Evolutionary conservation across 2,329 filamentous ascomycete genomes (phyloP).

Genomic region (Cordyceps fumosorosea): DNA sequence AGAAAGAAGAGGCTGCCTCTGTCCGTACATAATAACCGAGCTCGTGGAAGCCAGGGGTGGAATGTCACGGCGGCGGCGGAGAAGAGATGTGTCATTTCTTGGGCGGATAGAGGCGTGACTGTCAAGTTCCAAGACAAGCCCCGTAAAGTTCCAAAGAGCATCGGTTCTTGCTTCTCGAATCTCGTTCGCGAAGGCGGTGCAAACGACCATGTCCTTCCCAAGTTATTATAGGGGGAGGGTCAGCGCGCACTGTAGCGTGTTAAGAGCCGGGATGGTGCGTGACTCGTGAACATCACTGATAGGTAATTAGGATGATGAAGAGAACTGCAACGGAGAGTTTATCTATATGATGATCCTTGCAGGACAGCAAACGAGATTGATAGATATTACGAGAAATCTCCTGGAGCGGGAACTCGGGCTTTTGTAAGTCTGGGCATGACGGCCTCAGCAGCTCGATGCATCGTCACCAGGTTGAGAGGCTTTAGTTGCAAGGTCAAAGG

Average conservation of each 20-base stretch:
- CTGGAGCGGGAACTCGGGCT: no score
- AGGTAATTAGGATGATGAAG: not conserved
- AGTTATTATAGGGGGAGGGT: not conserved
- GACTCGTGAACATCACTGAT: not conserved
- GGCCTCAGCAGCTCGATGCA: no score
- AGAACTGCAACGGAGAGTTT: not conserved
- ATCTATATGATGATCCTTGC: not conserved
- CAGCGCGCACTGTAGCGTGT: not conserved
- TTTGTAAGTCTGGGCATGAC: no score
- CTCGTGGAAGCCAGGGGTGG: not conserved
- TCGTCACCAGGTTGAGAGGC: no score
- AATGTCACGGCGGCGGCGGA: not conserved
- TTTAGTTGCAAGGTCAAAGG: no score
- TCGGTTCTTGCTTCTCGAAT: not conserved
- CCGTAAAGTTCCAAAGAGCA: not conserved
- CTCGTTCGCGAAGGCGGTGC: conserved; percentile 5
- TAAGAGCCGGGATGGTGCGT: not conserved
- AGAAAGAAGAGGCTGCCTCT: not conserved
- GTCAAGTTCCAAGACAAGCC: not conserved
- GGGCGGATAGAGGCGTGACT: not conserved
- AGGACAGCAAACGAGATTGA: not conserved
- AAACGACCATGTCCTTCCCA: not conserved
- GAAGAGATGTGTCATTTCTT: not conserved
- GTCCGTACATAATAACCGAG: not conserved
- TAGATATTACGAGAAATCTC: not conserved